Evolutionary conservation across 148 eudicot genomes (phyloP), one percentile per base, ranked within the genome.

Genomic region (Polygonum maritimum): DNA sequence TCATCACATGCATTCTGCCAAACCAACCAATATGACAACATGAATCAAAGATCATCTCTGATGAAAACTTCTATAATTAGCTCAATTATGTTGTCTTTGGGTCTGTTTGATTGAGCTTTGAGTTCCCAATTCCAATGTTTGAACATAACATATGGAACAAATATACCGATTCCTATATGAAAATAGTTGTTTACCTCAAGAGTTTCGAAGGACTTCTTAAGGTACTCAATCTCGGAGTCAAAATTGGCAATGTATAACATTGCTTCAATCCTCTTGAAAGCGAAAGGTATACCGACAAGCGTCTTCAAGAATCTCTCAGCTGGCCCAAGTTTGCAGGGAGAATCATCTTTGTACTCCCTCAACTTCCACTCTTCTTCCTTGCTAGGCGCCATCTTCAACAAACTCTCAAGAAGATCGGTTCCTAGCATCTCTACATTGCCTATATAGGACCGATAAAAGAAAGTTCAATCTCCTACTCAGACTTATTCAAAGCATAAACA

Each of bases 1-100:
- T 95, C 99, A 51, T 95, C 97, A 82, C 99, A 90, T 44, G 99
- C 97, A 75, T 85, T 87, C 99, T 95, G 94, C n/a, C 71, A 67
- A 67, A 67, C 71, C 71, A 67, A 67, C 31, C 31, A 26, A 26
- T 26, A 26, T 26, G 31, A 26, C n/a, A 67, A 14, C 0, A 54
- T 54, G 22, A 10, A 44, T 44, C 47, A 44, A 44, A 44, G 14
- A 10, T 48, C 13, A 1, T 11, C 49, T 49, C 4, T n/a, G n/a
- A 49, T 49, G n/a, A 49, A 49, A 49, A 49, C 3, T 49, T 49
- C 55, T 49, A 49, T 49, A 49, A 49, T 26, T 1, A 26, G 31
- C 31, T 26, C 31, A 26, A 26, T 26, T 26, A 26, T 26, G 31
- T 26, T 26, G 31, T 65, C 41, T 39, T 39, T 4, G 45, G 45